phyloP scores from a whole-genome alignment of 2,329 filamentous ascomycete genomes.

The Aschersonia sp. region DNA sequence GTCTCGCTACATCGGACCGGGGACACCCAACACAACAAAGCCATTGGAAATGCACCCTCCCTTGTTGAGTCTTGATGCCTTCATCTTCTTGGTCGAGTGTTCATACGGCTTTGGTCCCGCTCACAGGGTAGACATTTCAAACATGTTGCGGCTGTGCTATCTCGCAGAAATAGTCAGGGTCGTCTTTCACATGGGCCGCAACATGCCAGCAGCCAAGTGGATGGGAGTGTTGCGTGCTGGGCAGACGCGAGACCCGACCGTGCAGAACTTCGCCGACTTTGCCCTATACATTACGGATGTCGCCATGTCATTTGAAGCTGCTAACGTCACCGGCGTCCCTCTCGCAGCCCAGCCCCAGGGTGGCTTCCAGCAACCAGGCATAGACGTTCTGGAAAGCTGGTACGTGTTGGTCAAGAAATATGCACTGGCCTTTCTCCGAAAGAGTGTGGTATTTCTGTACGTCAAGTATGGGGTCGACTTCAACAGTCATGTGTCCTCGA shows the following conservation, averaged over 20 bases:
- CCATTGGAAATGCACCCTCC: conserved; percentile 36
- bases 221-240: conserved; percentile 28
- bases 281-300: conserved; percentile 32
- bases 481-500: conserved; percentile 49
- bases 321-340: conserved; percentile 11
- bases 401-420: conserved; percentile 62
- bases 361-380: conserved; percentile 39
- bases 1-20: conserved; percentile 32
- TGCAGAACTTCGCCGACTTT: conserved; percentile 42
- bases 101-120: conserved; percentile 56
- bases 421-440: conserved; percentile 79
- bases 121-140: conserved; percentile 58
- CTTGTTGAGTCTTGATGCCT: conserved; percentile 55
- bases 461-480: conserved; percentile 84
- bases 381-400: conserved; percentile 38
- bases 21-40: conserved; percentile 5
- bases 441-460: conserved; percentile 69
- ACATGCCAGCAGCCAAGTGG: conserved; percentile 36
- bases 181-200: conserved; percentile 42
- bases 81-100: conserved; percentile 70
- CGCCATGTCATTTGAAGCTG: conserved; percentile 24
- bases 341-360: conserved; percentile 10
- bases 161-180: conserved; percentile 83
- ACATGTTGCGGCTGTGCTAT: conserved; percentile 76
- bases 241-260: conserved; percentile 27